phyloP scores from a whole-genome alignment of 2,329 filamentous ascomycete species.

The Pyricularia grisea region DNA sequence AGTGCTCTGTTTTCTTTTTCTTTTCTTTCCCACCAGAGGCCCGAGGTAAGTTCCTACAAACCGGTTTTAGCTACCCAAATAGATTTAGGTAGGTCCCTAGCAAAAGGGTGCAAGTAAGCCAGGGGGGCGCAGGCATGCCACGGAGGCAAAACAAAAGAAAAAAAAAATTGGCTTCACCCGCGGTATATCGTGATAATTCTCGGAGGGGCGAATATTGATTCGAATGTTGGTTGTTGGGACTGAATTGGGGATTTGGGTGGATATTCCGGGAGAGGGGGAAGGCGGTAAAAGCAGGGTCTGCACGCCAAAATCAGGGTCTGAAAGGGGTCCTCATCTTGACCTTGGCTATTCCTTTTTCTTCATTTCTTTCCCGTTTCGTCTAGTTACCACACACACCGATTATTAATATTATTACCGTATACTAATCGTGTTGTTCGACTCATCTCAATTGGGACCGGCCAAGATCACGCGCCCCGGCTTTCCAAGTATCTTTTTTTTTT shows the following conservation, averaged over 20 bases:
- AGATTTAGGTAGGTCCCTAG: no score
- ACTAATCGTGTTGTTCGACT: background rate
- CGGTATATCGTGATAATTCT: background rate
- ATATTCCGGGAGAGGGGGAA: background rate
- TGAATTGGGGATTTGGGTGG: background rate
- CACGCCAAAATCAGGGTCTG: background rate
- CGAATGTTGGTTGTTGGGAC: background rate
- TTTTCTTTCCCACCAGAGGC: background rate
- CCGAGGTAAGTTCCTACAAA: background rate
- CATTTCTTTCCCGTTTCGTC: background rate
- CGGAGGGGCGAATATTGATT: background rate
- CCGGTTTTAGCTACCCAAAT: background rate
- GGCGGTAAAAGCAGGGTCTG: background rate
- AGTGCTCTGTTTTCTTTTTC: no score
- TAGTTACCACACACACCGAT: background rate
- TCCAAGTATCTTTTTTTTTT: background rate
- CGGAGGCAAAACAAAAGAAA: background rate
- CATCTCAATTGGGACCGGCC: background rate
- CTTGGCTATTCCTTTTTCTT: background rate
- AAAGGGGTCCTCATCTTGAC: background rate
- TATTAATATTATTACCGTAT: background rate
- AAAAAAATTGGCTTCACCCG: background rate
- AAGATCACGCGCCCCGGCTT: background rate
- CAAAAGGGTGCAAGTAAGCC: background rate
- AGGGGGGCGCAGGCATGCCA: background rate